These are phyloP conservation scores for Didymella glomerata DNA, from an alignment of 2,329 filamentous ascomycete genomes.

Conservation along the genomic window DNA sequence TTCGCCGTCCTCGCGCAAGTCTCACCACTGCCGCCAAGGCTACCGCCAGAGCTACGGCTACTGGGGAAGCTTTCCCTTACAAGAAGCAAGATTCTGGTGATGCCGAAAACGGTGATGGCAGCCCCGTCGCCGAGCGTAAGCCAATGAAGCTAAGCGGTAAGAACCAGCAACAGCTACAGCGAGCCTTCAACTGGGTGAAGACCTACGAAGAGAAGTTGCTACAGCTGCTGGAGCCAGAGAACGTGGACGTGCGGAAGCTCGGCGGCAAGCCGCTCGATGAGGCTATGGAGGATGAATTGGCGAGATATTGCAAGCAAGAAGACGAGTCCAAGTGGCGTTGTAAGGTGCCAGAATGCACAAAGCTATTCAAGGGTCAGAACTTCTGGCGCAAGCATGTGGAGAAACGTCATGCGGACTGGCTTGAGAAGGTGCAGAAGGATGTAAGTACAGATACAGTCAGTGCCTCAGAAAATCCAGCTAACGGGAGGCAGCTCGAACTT, in stretches of 20 bases:
- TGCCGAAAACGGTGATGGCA: conserved; percentile 70
- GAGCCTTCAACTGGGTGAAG: conserved; percentile 98
- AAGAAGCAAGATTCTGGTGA: conserved; percentile 77
- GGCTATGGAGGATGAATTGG: conserved; percentile 83
- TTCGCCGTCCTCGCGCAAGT: conserved; percentile 87
- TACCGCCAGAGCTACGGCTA: conserved; percentile 84
- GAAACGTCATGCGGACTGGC: conserved; percentile 92
- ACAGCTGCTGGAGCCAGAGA: conserved; percentile 90
- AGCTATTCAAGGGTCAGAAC: conserved; percentile 94
- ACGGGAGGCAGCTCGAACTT: conserved; percentile 72
- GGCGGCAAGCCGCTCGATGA: conserved; percentile 89
- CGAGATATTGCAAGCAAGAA: conserved; percentile 93
- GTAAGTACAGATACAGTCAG: conserved; percentile 63
- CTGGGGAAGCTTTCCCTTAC: conserved; percentile 81
- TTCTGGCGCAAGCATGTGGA: conserved; percentile 99
- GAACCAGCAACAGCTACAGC: conserved; percentile 88
- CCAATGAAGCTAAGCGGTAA: conserved; percentile 72
- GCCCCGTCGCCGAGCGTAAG: conserved; percentile 76
- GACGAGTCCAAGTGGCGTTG: conserved; percentile 97
- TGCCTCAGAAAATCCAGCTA: conserved; percentile 7
- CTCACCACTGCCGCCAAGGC: conserved; percentile 83
- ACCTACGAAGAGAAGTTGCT: conserved; percentile 97
- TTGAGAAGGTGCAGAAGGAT: conserved; percentile 80
- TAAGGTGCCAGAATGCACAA: conserved; percentile 94
- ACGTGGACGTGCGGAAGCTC: conserved; percentile 86